Percentiles rank a stretch among this genome's conserved stretches.
Evolutionary conservation across 208 protist species (phyloP).

Genomic region (Tritrichomonas musculus): DNA sequence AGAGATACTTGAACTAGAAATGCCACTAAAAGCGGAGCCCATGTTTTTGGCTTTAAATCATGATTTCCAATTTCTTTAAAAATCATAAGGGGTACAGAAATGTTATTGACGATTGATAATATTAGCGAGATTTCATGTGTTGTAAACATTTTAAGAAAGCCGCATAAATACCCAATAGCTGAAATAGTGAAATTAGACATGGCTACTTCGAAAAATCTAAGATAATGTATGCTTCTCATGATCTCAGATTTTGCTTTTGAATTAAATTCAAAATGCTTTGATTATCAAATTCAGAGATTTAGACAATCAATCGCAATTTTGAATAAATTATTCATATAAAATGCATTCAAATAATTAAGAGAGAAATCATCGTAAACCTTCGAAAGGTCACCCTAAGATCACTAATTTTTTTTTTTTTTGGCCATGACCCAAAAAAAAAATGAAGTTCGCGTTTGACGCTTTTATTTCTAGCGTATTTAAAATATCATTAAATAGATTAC

Average conservation of each 20-base stretch:
- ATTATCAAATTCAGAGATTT: too few relatives aligned
- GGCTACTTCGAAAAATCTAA: not conserved
- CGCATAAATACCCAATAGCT: not conserved
- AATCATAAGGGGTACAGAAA: not conserved
- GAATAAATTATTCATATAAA: too few relatives aligned
- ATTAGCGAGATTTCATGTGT: not conserved
- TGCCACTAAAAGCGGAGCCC: not conserved
- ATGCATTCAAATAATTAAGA: too few relatives aligned
- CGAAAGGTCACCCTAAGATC: too few relatives aligned
- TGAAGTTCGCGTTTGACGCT: too few relatives aligned
- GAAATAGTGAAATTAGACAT: not conserved
- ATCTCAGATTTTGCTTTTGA: not conserved
- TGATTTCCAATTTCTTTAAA: not conserved
- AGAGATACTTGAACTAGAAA: not conserved
- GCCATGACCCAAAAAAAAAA: too few relatives aligned
- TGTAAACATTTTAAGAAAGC: not conserved
- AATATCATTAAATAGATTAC: too few relatives aligned
- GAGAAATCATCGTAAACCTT: too few relatives aligned
- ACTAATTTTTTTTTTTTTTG: too few relatives aligned
- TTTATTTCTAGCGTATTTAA: too few relatives aligned
- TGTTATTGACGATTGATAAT: not conserved
- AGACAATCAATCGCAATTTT: too few relatives aligned
- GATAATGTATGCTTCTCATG: not conserved
- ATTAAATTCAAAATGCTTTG: too few relatives aligned
- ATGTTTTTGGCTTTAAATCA: not conserved